Evolutionary conservation across 768 basidiomycete species (phyloP).

Genomic region (Serendipita sp.): DNA sequence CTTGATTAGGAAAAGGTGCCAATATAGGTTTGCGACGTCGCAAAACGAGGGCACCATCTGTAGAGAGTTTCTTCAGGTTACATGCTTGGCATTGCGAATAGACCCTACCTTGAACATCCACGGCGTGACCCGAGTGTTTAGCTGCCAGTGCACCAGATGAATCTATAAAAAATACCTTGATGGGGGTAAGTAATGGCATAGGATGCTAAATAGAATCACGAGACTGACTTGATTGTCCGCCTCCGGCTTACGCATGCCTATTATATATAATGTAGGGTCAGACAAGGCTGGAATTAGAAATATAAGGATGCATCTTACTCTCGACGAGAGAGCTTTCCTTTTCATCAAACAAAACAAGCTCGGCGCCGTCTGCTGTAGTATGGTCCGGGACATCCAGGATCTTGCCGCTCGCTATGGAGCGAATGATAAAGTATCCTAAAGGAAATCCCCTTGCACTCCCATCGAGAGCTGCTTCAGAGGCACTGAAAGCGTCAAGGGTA

Average conservation of each 20-base stretch:
- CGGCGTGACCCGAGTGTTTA: slow-evolving; percentile 60
- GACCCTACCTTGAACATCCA: slow-evolving; percentile 54
- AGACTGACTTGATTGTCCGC: slow-evolving; percentile 54
- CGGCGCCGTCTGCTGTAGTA: slow-evolving; percentile 41
- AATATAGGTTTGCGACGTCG: slow-evolving; percentile 65
- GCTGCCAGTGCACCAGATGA: slow-evolving; percentile 61
- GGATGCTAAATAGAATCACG: neutral
- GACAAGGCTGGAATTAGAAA: neutral
- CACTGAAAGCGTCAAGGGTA: neutral
- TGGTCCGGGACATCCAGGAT: slow-evolving; percentile 42
- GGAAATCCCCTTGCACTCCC: slow-evolving; percentile 16
- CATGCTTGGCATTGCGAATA: neutral
- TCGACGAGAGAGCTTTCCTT: slow-evolving; percentile 67
- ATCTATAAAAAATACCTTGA: slow-evolving; percentile 72
- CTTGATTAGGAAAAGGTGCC: slow-evolving; percentile 59
- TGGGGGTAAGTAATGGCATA: neutral
- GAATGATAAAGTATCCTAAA: slow-evolving; percentile 48
- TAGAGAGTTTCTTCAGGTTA: slow-evolving; percentile 5
- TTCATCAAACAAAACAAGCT: slow-evolving; percentile 50
- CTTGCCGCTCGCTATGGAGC: slow-evolving; percentile 35
- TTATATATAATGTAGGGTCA: neutral
- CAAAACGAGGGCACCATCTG: slow-evolving; percentile 51
- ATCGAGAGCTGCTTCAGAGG: neutral
- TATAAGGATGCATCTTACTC: slow-evolving; percentile 25
- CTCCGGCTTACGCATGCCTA: slow-evolving; percentile 50